Evolutionary conservation across 2,329 filamentous ascomycete genomes (phyloP).

Genomic region (Helotiales sp.): DNA sequence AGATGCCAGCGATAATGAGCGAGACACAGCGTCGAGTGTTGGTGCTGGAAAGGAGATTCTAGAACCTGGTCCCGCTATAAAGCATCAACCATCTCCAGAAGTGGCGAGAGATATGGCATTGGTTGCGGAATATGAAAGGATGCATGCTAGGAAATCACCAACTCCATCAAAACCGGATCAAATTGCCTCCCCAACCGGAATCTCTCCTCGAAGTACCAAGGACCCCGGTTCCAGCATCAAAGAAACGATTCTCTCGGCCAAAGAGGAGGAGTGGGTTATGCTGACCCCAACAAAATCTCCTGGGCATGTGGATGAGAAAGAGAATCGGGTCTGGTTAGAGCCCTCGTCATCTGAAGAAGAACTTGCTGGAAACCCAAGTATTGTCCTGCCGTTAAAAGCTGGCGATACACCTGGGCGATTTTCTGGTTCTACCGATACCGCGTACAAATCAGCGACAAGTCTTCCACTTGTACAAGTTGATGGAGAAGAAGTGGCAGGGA

Average conservation of each 20-base stretch:
- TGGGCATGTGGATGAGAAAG: constrained; percentile 17
- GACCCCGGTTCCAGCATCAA: constrained; percentile 19
- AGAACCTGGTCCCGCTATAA: not conserved
- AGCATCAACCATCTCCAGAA: constrained; percentile 15
- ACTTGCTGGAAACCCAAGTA: constrained; percentile 9
- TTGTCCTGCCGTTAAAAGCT: constrained; percentile 32
- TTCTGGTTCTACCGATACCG: constrained; percentile 44
- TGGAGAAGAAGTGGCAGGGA: constrained; percentile 39
- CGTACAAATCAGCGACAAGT: constrained; percentile 48
- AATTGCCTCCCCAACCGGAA: constrained; percentile 6
- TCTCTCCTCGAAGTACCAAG: constrained; percentile 21
- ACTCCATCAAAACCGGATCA: constrained; percentile 12
- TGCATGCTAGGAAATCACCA: constrained; percentile 27
- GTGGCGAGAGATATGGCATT: constrained; percentile 32
- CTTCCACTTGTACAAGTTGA: constrained; percentile 52
- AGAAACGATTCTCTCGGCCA: constrained; percentile 12
- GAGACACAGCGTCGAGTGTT: constrained; percentile 32
- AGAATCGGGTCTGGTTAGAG: constrained; percentile 34
- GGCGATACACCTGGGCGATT: constrained; percentile 37
- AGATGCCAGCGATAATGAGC: constrained; percentile 53
- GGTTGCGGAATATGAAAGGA: constrained; percentile 32
- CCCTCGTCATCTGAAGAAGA: constrained; percentile 36
- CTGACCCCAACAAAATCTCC: constrained; percentile 28
- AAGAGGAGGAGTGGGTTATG: constrained; percentile 35
- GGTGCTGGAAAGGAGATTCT: not conserved